phyloP scores from a whole-genome alignment of 257 asterid genomes.

The Petunia secreta region DNA sequence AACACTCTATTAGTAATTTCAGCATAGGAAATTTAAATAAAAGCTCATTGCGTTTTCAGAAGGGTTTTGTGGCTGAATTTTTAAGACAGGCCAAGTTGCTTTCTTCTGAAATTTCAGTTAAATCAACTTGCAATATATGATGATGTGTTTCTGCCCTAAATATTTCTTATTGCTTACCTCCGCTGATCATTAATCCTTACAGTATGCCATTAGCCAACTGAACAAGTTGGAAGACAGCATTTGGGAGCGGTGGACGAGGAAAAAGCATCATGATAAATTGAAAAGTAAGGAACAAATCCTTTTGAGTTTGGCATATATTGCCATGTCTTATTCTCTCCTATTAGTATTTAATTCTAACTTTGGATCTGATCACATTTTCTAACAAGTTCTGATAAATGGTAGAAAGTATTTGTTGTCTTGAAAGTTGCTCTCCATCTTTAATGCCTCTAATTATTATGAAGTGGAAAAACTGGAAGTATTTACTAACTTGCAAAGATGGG shows the following conservation, averaged over 20 bases:
- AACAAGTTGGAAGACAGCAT: slow-evolving; percentile 93
- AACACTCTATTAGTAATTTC: neutral
- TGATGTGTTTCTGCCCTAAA: slow-evolving; percentile 6
- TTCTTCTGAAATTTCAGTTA: neutral
- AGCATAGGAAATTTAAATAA: neutral
- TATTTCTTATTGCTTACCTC: slow-evolving; percentile 34
- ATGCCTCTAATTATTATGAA: neutral
- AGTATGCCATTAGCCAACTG: slow-evolving; percentile 93
- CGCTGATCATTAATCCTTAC: slow-evolving; percentile 31
- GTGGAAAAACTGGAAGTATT: neutral
- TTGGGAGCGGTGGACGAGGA: slow-evolving; percentile 79
- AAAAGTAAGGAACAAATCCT: slow-evolving; percentile 43
- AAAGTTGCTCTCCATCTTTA: neutral
- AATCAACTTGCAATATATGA: neutral
- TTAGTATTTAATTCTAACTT: slow-evolving; percentile 12
- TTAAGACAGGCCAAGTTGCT: neutral
- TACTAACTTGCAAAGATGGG: neutral
- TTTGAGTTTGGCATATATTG: neutral
- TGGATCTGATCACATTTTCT: neutral
- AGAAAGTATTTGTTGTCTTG: neutral
- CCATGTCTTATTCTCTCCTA: slow-evolving; percentile 4
- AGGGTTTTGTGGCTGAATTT: slow-evolving; percentile 18
- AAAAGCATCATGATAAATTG: slow-evolving; percentile 46
- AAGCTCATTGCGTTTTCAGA: neutral
- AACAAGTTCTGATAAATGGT: neutral